Conservation (phyloP, 352 stramenopile genomes). For the Phytophthora hybrid region DNA sequence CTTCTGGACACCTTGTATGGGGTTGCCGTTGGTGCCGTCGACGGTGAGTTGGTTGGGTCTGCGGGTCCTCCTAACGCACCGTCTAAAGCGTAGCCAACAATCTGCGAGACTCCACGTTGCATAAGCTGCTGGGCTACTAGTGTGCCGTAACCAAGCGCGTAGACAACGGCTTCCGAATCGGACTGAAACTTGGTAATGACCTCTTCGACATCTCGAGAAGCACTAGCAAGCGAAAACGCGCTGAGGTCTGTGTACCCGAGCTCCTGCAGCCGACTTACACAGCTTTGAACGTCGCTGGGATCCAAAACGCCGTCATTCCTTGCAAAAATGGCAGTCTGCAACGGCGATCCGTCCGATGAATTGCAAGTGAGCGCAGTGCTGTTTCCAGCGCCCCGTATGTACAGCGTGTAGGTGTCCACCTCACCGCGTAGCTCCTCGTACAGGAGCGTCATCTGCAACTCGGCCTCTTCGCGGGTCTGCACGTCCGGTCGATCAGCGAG, state of each 20-base stretch:
- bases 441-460: conserved; percentile 62
- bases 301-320: conserved; percentile 29
- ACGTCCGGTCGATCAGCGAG: conserved; percentile 50
- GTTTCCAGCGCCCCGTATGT: conserved; percentile 59
- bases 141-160: conserved; percentile 78
- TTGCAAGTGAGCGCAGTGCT: conserved; percentile 56
- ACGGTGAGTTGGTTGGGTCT: background rate
- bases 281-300: conserved; percentile 23
- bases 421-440: conserved; percentile 52
- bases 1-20: conserved; percentile 40
- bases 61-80: conserved; percentile 40
- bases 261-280: conserved; percentile 18
- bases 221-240: conserved; percentile 77
- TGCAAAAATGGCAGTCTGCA: conserved; percentile 39
- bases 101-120: conserved; percentile 55
- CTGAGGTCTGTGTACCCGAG: conserved; percentile 39
- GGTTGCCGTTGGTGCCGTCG: background rate
- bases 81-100: conserved; percentile 73
- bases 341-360: conserved; percentile 21
- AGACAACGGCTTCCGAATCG: conserved; percentile 55
- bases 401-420: conserved; percentile 63
- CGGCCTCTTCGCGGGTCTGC: conserved; percentile 32
- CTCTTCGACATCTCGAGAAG: conserved; percentile 62
- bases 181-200: conserved; percentile 61
- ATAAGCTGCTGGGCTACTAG: conserved; percentile 70